Conservation (phyloP, 2,329 filamentous ascomycete species). For the Aspergillus intermedius region DNA sequence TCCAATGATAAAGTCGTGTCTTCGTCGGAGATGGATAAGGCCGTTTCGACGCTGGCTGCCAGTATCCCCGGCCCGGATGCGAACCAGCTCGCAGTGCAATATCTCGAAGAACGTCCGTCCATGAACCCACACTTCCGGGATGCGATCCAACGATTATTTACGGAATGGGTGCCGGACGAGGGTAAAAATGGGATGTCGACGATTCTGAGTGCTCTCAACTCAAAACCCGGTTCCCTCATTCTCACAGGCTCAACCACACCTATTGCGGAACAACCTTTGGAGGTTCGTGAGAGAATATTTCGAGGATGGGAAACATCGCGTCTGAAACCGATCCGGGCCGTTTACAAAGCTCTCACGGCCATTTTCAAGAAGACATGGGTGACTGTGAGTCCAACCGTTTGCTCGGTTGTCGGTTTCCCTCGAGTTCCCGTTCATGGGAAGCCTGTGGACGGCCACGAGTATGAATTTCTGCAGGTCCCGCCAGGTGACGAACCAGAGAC, state of each 20-base stretch:
- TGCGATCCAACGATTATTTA: slow-evolving; percentile 43
- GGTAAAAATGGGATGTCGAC: slow-evolving; percentile 45
- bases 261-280: slow-evolving; percentile 49
- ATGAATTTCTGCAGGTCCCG: slow-evolving; percentile 53
- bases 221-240: slow-evolving; percentile 49
- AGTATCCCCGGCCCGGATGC: slow-evolving; percentile 26
- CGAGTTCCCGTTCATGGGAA: slow-evolving; percentile 49
- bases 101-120: slow-evolving; percentile 44
- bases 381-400: slow-evolving; percentile 45
- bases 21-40: slow-evolving; percentile 37
- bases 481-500: slow-evolving; percentile 49
- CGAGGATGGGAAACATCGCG: slow-evolving; percentile 48
- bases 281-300: slow-evolving; percentile 50
- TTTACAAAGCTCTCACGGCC: slow-evolving; percentile 44
- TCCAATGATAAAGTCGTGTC: slow-evolving; percentile 32
- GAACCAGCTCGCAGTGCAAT: slow-evolving; percentile 34
- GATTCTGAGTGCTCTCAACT: slow-evolving; percentile 49
- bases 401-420: slow-evolving; percentile 48
- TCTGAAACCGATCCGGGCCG: slow-evolving; percentile 45
- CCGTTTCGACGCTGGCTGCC: slow-evolving; percentile 23
- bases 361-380: slow-evolving; percentile 50
- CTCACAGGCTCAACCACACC: slow-evolving; percentile 52
- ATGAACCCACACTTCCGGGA: slow-evolving; percentile 46
- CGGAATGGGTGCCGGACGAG: slow-evolving; percentile 43
- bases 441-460: slow-evolving; percentile 47